Evolutionary conservation across 2,329 filamentous ascomycete species (phyloP).

Genomic region (Trichoderma sp.): DNA sequence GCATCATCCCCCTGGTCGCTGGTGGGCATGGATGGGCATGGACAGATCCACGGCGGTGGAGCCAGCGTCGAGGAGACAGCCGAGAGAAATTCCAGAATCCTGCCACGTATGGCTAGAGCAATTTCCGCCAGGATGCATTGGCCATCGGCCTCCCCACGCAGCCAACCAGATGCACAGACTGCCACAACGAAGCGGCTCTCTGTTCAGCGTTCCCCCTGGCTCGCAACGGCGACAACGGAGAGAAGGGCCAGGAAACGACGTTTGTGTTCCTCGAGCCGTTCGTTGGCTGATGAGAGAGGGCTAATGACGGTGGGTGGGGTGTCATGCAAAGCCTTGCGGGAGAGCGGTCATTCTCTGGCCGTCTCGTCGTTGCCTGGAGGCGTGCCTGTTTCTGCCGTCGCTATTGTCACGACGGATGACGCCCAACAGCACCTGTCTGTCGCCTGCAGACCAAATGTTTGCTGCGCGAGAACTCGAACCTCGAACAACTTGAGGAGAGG

Average conservation of each 20-base stretch:
- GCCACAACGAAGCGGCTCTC: slow-evolving; percentile 16
- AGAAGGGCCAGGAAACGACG: slow-evolving; percentile 16
- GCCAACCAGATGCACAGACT: slow-evolving; percentile 35
- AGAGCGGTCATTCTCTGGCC: slow-evolving; percentile 19
- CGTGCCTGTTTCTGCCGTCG: slow-evolving; percentile 22
- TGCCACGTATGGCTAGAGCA: slow-evolving; percentile 39
- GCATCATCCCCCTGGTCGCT: slow-evolving; percentile 4
- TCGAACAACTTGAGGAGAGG: slow-evolving; percentile 10
- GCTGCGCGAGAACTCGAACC: background rate
- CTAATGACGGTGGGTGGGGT: slow-evolving; percentile 18
- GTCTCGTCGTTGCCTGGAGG: slow-evolving; percentile 24
- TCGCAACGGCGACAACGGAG: slow-evolving; percentile 25
- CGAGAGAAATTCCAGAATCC: slow-evolving; percentile 42
- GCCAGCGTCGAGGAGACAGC: slow-evolving; percentile 19
- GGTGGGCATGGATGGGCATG: slow-evolving; percentile 24
- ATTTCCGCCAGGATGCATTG: slow-evolving; percentile 34
- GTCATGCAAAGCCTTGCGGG: slow-evolving; percentile 19
- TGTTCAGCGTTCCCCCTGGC: slow-evolving; percentile 16
- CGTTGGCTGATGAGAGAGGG: background rate
- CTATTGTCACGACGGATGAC: slow-evolving; percentile 20
- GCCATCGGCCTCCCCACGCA: slow-evolving; percentile 34
- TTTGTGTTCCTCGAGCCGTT: slow-evolving; percentile 20
- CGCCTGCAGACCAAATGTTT: slow-evolving; percentile 16
- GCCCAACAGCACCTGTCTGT: slow-evolving; percentile 11
- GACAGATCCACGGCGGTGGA: slow-evolving; percentile 18